Percentiles rank a stretch among this genome's conserved stretches.
Evolutionary conservation across 2,329 filamentous ascomycete genomes (phyloP).

Genomic region (Basipetospora chlamydospora): DNA sequence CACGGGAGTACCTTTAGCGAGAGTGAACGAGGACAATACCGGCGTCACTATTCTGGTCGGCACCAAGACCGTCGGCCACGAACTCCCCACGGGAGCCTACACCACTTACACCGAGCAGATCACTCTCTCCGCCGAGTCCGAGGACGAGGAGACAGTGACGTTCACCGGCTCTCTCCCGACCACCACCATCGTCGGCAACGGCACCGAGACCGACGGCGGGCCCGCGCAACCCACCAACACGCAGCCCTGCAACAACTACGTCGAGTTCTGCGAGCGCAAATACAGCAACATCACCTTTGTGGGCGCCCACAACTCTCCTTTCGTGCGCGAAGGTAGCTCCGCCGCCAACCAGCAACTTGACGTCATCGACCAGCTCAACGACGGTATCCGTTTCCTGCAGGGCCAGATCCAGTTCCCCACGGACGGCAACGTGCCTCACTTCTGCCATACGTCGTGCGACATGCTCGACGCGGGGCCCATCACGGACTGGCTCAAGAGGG

Average conservation of each 20-base stretch:
- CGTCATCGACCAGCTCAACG: conserved; percentile 60
- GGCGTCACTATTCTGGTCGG: conserved; percentile 22
- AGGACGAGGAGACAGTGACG: conserved; percentile 19
- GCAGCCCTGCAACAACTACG: conserved; percentile 63
- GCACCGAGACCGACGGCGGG: conserved; percentile 25
- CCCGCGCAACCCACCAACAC: conserved; percentile 50
- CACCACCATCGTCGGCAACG: conserved; percentile 24
- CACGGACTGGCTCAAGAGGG: conserved; percentile 53
- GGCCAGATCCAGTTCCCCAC: conserved; percentile 46
- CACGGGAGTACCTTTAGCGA: neutral
- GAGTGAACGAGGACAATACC: neutral
- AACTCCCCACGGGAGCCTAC: conserved; percentile 28
- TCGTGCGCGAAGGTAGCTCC: conserved; percentile 53
- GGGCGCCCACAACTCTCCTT: conserved; percentile 69
- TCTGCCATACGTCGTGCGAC: conserved; percentile 76
- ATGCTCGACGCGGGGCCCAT: conserved; percentile 71
- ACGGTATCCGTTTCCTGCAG: conserved; percentile 54
- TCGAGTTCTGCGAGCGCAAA: conserved; percentile 60
- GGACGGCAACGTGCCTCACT: conserved; percentile 44
- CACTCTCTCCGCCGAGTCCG: conserved; percentile 22
- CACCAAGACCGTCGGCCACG: conserved; percentile 23
- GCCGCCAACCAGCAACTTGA: conserved; percentile 60
- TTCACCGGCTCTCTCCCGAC: conserved; percentile 32
- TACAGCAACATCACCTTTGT: conserved; percentile 75
- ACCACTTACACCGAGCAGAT: conserved; percentile 26